Percentiles rank a stretch among this genome's conserved stretches.
Evolutionary conservation across 2,329 filamentous ascomycete species (phyloP).

Genomic region (Pyricularia sp.): DNA sequence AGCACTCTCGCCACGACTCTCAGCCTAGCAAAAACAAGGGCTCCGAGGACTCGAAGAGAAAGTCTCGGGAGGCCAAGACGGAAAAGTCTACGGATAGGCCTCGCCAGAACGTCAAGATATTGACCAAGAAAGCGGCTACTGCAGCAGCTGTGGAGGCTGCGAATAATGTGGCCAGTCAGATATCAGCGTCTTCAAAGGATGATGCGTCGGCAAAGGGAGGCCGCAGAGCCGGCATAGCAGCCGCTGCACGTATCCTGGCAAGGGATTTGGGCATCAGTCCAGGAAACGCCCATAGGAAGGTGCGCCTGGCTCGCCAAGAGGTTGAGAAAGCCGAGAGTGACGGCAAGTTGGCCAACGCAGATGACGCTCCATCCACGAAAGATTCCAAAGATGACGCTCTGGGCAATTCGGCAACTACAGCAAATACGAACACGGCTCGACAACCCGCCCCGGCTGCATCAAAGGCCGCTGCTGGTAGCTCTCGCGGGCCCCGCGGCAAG

Average conservation of each 20-base stretch:
- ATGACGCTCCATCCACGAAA: slow-evolving; percentile 11
- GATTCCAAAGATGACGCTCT: not conserved
- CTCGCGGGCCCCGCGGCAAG: slow-evolving; percentile 13
- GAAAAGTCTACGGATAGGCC: slow-evolving; percentile 41
- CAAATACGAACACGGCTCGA: slow-evolving; percentile 1
- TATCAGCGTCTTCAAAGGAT: slow-evolving; percentile 11
- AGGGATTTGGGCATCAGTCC: slow-evolving; percentile 57
- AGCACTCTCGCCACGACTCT: slow-evolving; percentile 46
- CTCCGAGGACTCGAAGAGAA: slow-evolving; percentile 11
- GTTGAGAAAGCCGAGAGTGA: slow-evolving; percentile 46
- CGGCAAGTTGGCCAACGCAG: slow-evolving; percentile 21
- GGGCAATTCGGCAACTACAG: not conserved
- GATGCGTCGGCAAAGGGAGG: slow-evolving; percentile 37
- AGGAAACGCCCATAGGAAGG: slow-evolving; percentile 49
- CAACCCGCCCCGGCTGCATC: slow-evolving; percentile 18
- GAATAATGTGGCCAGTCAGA: slow-evolving; percentile 30
- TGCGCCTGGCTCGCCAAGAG: slow-evolving; percentile 38
- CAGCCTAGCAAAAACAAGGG: slow-evolving; percentile 38
- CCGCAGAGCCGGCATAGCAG: slow-evolving; percentile 50
- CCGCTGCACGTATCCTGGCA: slow-evolving; percentile 55
- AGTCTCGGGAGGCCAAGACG: slow-evolving; percentile 43
- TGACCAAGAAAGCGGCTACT: slow-evolving; percentile 47
- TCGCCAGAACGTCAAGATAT: slow-evolving; percentile 53
- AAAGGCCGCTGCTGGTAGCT: slow-evolving; percentile 13
- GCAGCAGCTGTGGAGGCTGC: slow-evolving; percentile 39